phyloP scores from a whole-genome alignment of 768 basidiomycete genomes.

The Boletus edulis region DNA sequence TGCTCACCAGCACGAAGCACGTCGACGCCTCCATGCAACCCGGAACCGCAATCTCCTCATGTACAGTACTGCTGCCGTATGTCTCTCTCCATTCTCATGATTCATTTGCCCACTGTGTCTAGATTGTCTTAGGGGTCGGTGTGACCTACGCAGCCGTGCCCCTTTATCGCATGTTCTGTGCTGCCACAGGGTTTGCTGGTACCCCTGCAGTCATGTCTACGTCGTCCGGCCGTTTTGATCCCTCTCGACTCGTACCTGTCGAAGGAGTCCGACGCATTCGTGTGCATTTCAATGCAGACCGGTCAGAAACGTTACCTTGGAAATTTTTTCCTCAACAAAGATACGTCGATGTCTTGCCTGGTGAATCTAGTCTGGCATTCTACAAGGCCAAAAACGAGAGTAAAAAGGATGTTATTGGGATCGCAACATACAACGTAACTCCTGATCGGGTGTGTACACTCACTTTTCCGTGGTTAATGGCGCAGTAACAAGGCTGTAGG shows the following conservation, averaged over 20 bases:
- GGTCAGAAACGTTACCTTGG: slow-evolving; percentile 89
- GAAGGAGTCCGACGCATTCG: slow-evolving; percentile 74
- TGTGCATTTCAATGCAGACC: slow-evolving; percentile 95
- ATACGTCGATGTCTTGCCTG: slow-evolving; percentile 86
- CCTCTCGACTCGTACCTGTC: slow-evolving; percentile 80
- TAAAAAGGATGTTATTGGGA: slow-evolving; percentile 89
- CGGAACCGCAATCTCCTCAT: slow-evolving; percentile 75
- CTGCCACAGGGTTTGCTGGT: slow-evolving; percentile 95
- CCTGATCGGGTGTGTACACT: slow-evolving; percentile 78
- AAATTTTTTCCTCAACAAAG: slow-evolving; percentile 88
- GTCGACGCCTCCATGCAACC: slow-evolving; percentile 47
- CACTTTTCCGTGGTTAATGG: neutral
- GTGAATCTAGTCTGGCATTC: slow-evolving; percentile 95
- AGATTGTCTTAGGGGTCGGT: slow-evolving; percentile 81
- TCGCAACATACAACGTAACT: slow-evolving; percentile 98
- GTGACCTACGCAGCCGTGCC: slow-evolving; percentile 97
- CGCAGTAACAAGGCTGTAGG: slow-evolving; percentile 31
- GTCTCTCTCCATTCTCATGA: slow-evolving; percentile 20
- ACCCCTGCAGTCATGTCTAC: slow-evolving; percentile 84
- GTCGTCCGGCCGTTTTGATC: slow-evolving; percentile 63
- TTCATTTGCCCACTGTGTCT: slow-evolving; percentile 28
- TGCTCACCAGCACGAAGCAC: slow-evolving; percentile 28
- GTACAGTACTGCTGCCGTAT: slow-evolving; percentile 81
- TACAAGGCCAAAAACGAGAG: slow-evolving; percentile 90
- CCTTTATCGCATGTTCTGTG: slow-evolving; percentile 96